phyloP scores from a whole-genome alignment of 805 yeast genomes.

The Yarrowia sp. region DNA sequence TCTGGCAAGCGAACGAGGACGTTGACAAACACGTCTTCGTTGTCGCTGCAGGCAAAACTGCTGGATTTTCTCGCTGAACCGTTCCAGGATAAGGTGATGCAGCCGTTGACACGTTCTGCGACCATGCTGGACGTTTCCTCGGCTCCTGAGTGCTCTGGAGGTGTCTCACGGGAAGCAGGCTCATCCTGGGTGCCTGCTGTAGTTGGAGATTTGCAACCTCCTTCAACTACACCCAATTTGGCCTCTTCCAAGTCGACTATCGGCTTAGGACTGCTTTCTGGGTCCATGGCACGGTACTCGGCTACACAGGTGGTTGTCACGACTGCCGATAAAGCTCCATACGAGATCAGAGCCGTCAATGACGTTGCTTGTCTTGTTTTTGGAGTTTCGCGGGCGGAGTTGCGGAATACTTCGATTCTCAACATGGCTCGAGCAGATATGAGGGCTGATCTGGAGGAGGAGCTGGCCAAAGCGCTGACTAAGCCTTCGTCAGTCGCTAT shows the following conservation, averaged over 20 bases:
- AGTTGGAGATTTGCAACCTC: constrained; percentile 7
- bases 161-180: neutral
- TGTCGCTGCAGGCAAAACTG: constrained; percentile 31
- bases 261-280: neutral
- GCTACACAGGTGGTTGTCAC: constrained; percentile 80
- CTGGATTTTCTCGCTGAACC: constrained; percentile 38
- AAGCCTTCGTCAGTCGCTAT: constrained; percentile 36
- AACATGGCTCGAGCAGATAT: constrained; percentile 50
- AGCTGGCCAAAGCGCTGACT: neutral
- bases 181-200: neutral
- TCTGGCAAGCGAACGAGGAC: neutral
- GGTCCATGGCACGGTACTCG: constrained; percentile 40
- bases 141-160: neutral
- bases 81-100: constrained; percentile 33
- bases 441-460: neutral
- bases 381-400: constrained; percentile 67
- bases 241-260: constrained; percentile 54
- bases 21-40: constrained; percentile 2
- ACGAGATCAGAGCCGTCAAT: constrained; percentile 79
- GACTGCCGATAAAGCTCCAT: constrained; percentile 69
- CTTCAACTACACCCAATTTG: constrained; percentile 42
- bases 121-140: constrained; percentile 17
- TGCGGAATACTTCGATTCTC: constrained; percentile 62
- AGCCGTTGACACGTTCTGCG: neutral
- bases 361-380: constrained; percentile 86